Evolutionary conservation across 2,329 filamentous ascomycete species (phyloP).

Genomic region (Trichophyton simii): DNA sequence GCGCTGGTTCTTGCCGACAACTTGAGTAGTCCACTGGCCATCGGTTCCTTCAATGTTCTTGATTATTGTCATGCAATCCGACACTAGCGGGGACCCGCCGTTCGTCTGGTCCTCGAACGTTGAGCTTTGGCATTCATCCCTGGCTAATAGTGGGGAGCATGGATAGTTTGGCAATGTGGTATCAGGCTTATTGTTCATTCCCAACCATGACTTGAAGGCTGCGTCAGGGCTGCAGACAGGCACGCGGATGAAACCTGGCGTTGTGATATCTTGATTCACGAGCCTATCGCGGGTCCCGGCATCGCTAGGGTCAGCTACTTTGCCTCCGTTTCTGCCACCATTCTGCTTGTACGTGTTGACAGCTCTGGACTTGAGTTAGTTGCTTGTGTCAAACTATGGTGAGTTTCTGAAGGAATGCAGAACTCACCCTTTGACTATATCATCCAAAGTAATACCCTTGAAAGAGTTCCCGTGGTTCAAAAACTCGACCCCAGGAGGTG

Average conservation of each 20-base stretch:
- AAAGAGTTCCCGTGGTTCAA: neutral
- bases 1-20: neutral
- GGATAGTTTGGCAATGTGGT: neutral
- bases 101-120: conserved; percentile 1
- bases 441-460: neutral
- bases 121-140: conserved; percentile 18
- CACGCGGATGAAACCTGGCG: conserved; percentile 26
- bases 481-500: neutral
- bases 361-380: neutral
- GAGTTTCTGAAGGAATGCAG: neutral
- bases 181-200: conserved; percentile 12
- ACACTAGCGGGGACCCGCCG: conserved; percentile 9
- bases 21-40: neutral
- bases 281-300: conserved; percentile 16
- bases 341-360: conserved; percentile 15
- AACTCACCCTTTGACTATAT: conserved; percentile 3
- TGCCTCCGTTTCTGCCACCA: conserved; percentile 22
- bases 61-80: conserved; percentile 6
- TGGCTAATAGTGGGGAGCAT: conserved; percentile 12
- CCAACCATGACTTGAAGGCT: conserved; percentile 25
- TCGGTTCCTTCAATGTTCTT: neutral
- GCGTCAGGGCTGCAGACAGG: conserved; percentile 28
- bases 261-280: conserved; percentile 21
- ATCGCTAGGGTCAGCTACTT: conserved; percentile 17
- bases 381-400: neutral